A percentile compares a stretch with the other conserved stretches of the same genome.
These are phyloP conservation scores for Candida tetrigidarum DNA, from an alignment of 1,139 yeast genomes.

Conservation along the genomic window DNA sequence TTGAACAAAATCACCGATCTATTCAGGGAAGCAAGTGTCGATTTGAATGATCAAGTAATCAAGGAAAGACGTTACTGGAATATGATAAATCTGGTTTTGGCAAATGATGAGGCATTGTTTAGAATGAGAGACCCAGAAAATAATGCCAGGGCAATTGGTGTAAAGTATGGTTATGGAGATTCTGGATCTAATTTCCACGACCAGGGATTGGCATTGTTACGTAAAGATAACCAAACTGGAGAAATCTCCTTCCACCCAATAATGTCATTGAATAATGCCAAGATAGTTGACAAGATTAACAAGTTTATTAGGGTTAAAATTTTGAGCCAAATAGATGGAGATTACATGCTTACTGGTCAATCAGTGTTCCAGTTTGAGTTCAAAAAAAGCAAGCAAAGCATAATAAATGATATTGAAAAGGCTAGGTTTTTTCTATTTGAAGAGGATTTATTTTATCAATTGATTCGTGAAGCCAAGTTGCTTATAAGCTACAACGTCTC, in stretches of 20 bases:
- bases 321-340: constrained; percentile 56
- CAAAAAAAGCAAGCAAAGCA: constrained; percentile 29
- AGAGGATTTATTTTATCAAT: constrained; percentile 75
- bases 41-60: constrained; percentile 56
- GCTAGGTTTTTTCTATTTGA: constrained; percentile 81
- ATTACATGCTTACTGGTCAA: constrained; percentile 53
- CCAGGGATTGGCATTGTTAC: constrained; percentile 73
- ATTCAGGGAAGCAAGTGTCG: constrained; percentile 54
- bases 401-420: constrained; percentile 56
- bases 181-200: constrained; percentile 81
- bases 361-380: constrained; percentile 34
- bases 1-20: constrained; percentile 57
- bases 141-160: constrained; percentile 62
- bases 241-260: constrained; percentile 39
- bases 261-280: constrained; percentile 21
- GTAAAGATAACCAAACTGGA: constrained; percentile 41
- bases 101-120: constrained; percentile 71
- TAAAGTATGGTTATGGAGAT: constrained; percentile 90
- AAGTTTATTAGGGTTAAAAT: constrained; percentile 58
- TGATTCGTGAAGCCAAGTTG: constrained; percentile 74
- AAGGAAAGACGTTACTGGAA: constrained; percentile 81
- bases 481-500: constrained; percentile 75
- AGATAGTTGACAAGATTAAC: constrained; percentile 31
- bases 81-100: constrained; percentile 51
- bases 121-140: constrained; percentile 60